phyloP scores from a whole-genome alignment of 169 alveolate species.

The Theileria annulata region DNA sequence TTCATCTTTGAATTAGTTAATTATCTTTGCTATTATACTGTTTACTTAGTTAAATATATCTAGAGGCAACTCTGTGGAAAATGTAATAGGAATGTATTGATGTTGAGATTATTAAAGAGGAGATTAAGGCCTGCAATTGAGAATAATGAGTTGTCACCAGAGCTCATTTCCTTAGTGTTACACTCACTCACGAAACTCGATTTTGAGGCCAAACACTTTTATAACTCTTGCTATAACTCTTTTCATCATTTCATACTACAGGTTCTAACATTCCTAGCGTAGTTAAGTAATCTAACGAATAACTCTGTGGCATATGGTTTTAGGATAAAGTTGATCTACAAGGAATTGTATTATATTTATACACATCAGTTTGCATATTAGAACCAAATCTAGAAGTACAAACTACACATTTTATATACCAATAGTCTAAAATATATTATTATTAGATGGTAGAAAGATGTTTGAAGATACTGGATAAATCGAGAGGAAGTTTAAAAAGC shows the following conservation, averaged over 20 bases:
- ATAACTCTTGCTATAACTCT: slow-evolving; percentile 20
- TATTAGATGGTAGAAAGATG: slow-evolving; percentile 64
- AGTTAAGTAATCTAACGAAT: neutral
- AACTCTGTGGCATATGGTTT: neutral
- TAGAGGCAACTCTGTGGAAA: neutral
- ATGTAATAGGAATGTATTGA: slow-evolving; percentile 48
- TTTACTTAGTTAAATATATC: neutral
- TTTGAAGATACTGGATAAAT: slow-evolving; percentile 54
- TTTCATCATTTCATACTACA: slow-evolving; percentile 4
- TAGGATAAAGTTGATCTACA: slow-evolving; percentile 69
- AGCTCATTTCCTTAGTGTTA: slow-evolving; percentile 65
- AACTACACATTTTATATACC: slow-evolving; percentile 14
- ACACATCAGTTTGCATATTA: slow-evolving; percentile 59
- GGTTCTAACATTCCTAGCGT: slow-evolving; percentile 3
- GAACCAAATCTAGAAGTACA: slow-evolving; percentile 27
- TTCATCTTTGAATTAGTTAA: no score
- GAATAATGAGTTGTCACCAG: slow-evolving; percentile 54
- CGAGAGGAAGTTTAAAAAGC: slow-evolving; percentile 62
- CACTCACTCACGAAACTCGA: slow-evolving; percentile 79
- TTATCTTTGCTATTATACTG: no score
- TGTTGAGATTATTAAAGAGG: slow-evolving; percentile 59
- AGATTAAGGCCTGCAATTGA: slow-evolving; percentile 62
- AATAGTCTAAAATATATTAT: neutral
- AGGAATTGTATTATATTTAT: slow-evolving; percentile 69
- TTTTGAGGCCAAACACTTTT: slow-evolving; percentile 51